Conservation (phyloP, 2,329 filamentous ascomycete species). For the Paracamarosporium sp. region DNA sequence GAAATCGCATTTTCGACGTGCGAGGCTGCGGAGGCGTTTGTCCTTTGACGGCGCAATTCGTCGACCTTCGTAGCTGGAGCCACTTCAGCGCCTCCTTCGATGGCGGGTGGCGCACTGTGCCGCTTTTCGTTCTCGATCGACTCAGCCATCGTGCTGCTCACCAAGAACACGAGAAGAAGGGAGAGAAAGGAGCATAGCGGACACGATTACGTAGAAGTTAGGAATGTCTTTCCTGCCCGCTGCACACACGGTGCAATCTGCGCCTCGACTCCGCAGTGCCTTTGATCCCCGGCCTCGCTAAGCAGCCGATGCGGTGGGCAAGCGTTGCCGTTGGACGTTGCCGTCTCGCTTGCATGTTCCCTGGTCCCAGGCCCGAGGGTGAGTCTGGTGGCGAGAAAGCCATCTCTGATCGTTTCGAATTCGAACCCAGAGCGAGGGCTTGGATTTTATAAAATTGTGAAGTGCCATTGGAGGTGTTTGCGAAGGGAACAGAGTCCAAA, state of each 20-base stretch:
- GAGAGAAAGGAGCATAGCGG: not conserved
- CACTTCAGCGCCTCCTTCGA: constrained; percentile 12
- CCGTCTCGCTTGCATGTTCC: constrained; percentile 4
- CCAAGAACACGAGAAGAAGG: not conserved
- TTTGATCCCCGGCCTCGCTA: constrained; percentile 15
- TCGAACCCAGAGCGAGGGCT: not conserved
- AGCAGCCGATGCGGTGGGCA: constrained; percentile 17
- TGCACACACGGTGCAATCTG: not conserved
- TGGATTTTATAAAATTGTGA: not conserved
- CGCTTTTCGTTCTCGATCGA: constrained; percentile 5
- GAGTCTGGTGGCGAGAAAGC: not conserved
- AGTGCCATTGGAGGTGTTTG: not conserved
- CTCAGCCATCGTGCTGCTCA: constrained; percentile 2
- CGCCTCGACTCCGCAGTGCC: constrained; percentile 3
- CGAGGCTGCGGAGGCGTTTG: constrained; percentile 20
- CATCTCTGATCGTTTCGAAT: not conserved
- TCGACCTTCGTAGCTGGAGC: constrained; percentile 10
- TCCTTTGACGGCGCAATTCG: constrained; percentile 19
- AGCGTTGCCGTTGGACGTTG: constrained; percentile 5
- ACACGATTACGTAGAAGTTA: not conserved
- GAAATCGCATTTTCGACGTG: constrained; percentile 40
- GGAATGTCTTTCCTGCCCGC: not conserved
- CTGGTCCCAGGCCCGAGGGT: not conserved
- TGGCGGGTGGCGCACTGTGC: constrained; percentile 6
- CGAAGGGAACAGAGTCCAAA: not conserved